Evolutionary conservation across 139 green algal species (phyloP).

Genomic region (Desmodesmus armatus): DNA sequence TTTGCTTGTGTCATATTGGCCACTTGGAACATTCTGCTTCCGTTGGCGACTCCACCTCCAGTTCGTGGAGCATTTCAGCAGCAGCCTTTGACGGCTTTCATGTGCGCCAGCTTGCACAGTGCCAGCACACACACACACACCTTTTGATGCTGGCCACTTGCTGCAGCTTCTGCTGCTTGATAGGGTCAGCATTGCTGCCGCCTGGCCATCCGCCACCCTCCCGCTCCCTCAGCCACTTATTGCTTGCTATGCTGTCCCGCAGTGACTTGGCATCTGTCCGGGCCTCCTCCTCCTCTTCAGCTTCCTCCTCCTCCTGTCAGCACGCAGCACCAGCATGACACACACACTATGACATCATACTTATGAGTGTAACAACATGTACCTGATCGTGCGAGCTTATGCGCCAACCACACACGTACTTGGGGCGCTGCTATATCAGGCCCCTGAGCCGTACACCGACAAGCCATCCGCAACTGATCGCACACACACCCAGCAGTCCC

Average conservation of each 20-base stretch:
- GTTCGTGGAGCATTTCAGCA: too few relatives aligned
- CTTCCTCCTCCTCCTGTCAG: slow-evolving; percentile 40
- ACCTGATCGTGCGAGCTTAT: too few relatives aligned
- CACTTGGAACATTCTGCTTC: background rate
- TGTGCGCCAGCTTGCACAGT: background rate
- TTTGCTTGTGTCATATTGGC: background rate
- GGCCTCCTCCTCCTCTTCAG: background rate
- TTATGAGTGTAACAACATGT: slow-evolving; percentile 3
- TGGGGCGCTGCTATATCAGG: background rate
- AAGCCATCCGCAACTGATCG: too few relatives aligned
- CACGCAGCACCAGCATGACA: background rate
- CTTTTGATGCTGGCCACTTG: slow-evolving; percentile 60
- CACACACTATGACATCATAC: background rate
- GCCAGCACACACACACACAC: slow-evolving; percentile 22
- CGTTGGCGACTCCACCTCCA: too few relatives aligned
- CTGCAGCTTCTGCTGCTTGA: slow-evolving; percentile 65
- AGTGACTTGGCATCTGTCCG: slow-evolving; percentile 21
- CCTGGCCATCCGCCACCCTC: too few relatives aligned
- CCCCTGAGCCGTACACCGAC: too few relatives aligned
- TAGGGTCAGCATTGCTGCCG: slow-evolving; percentile 43
- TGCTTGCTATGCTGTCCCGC: background rate
- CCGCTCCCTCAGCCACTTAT: background rate
- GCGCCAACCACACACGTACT: too few relatives aligned
- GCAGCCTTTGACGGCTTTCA: too few relatives aligned
- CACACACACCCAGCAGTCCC: too few relatives aligned